Conservation (phyloP, 164 flowering plant species). For the Litsea cubeba region DNA sequence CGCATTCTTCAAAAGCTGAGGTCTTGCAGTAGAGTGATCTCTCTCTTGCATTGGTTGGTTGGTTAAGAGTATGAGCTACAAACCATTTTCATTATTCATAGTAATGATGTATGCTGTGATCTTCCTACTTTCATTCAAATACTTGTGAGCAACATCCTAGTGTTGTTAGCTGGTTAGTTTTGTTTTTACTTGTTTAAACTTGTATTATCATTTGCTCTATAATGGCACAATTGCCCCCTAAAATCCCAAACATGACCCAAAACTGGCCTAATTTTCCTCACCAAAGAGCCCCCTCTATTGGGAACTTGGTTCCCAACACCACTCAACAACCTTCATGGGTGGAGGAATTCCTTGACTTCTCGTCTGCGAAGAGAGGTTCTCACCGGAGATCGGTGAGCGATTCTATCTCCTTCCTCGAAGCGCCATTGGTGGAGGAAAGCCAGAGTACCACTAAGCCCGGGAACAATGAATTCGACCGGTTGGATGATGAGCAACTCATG, state of each 20-base stretch:
- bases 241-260: constrained; percentile 54
- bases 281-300: constrained; percentile 34
- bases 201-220: background rate
- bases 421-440: constrained; percentile 26
- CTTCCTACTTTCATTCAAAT: background rate
- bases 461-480: constrained; percentile 32
- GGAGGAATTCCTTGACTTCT: constrained; percentile 83
- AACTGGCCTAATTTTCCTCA: constrained; percentile 51
- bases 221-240: constrained; percentile 89
- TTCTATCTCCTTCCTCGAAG: constrained; percentile 55
- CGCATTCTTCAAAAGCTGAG: background rate
- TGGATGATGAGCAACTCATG: constrained; percentile 69
- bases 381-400: constrained; percentile 63
- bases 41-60: background rate
- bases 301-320: constrained; percentile 11
- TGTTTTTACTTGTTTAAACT: background rate
- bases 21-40: background rate
- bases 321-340: constrained; percentile 43
- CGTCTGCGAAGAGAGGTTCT: constrained; percentile 42
- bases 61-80: background rate
- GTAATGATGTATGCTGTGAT: background rate
- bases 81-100: background rate
- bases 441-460: constrained; percentile 6
- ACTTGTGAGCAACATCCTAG: background rate
- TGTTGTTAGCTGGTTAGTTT: background rate